Conservation (phyloP, 495 filamentous ascomycete species). For the Trichocladium uniseriatum region DNA sequence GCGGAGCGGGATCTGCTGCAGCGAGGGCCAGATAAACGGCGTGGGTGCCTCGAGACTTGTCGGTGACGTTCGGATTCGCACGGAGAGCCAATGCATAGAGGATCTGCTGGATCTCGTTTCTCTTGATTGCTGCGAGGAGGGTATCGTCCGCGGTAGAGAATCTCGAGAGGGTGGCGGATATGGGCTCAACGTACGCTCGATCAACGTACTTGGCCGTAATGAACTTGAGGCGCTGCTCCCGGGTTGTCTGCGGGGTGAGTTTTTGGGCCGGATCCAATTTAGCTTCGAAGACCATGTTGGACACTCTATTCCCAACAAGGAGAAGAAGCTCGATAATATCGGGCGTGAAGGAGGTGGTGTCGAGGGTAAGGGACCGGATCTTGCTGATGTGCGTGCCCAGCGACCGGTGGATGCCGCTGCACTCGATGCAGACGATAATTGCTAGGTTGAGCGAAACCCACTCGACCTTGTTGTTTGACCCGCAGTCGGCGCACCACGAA, state of each 20-base stretch:
- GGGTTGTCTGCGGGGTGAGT: slow-evolving; percentile 62
- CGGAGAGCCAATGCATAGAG: slow-evolving; percentile 82
- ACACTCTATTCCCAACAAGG: slow-evolving; percentile 84
- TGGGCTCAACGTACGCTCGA: slow-evolving; percentile 65
- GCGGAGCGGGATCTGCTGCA: slow-evolving; percentile 82
- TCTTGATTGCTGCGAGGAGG: slow-evolving; percentile 86
- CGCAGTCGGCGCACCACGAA: slow-evolving; percentile 90
- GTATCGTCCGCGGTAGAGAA: slow-evolving; percentile 79
- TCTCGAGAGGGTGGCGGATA: slow-evolving; percentile 64
- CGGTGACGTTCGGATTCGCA: slow-evolving; percentile 78
- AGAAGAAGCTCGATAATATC: slow-evolving; percentile 94
- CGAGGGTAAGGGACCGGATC: slow-evolving; percentile 87
- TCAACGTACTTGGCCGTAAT: slow-evolving; percentile 95
- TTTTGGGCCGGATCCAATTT: slow-evolving; percentile 63
- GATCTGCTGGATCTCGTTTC: slow-evolving; percentile 83
- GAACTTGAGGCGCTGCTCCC: slow-evolving; percentile 83
- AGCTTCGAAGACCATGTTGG: slow-evolving; percentile 95
- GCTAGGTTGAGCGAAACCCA: slow-evolving; percentile 99
- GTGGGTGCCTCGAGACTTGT: slow-evolving; percentile 82
- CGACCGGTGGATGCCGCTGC: slow-evolving; percentile 93
- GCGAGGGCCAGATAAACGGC: slow-evolving; percentile 84
- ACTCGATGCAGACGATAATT: slow-evolving; percentile 96
- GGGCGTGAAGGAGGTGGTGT: slow-evolving; percentile 89
- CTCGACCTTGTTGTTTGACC: slow-evolving; percentile 82
- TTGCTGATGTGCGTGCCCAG: slow-evolving; percentile 97